Percentiles rank a stretch among this genome's conserved stretches.
Conservation (phyloP, 768 basidiomycete genomes). For the Boletus barrowsii region DNA sequence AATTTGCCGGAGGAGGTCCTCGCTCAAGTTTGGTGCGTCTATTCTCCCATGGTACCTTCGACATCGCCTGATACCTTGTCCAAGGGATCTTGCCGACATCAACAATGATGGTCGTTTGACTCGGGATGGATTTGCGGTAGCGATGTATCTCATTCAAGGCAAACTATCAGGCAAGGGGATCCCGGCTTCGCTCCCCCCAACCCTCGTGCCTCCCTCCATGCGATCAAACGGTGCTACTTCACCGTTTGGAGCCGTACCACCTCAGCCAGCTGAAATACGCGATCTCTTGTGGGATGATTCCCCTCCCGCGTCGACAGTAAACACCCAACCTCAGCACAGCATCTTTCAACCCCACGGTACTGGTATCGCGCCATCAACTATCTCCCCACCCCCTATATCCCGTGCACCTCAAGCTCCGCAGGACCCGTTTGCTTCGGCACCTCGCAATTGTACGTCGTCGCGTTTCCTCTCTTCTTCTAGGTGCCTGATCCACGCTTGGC, state of each 20-base stretch:
- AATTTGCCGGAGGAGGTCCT: constrained; percentile 76
- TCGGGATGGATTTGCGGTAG: constrained; percentile 92
- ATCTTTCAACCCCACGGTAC: constrained; percentile 37
- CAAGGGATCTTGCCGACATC: constrained; percentile 91
- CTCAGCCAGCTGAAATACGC: constrained; percentile 39
- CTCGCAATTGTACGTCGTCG: constrained; percentile 20
- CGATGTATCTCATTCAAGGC: constrained; percentile 88
- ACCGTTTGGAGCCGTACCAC: constrained; percentile 38
- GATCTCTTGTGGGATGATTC: constrained; percentile 57
- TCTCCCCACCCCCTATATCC: constrained; percentile 28
- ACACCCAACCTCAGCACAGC: constrained; percentile 30
- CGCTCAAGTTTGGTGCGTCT: constrained; percentile 85
- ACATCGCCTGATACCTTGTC: constrained; percentile 1
- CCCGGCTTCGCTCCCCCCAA: constrained; percentile 63
- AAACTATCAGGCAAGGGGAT: constrained; percentile 79
- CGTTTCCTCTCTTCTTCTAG: neutral
- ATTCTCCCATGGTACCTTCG: neutral
- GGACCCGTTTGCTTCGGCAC: constrained; percentile 52
- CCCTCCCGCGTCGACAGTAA: constrained; percentile 39
- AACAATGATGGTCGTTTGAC: constrained; percentile 84
- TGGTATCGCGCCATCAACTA: constrained; percentile 27
- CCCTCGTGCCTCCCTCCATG: constrained; percentile 81
- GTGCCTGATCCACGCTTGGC: constrained; percentile 7
- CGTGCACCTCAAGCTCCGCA: constrained; percentile 20
- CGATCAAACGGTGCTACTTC: constrained; percentile 41